Evolutionary conservation across 2,329 filamentous ascomycete genomes (phyloP).

Genomic region (Metarhizium album): DNA sequence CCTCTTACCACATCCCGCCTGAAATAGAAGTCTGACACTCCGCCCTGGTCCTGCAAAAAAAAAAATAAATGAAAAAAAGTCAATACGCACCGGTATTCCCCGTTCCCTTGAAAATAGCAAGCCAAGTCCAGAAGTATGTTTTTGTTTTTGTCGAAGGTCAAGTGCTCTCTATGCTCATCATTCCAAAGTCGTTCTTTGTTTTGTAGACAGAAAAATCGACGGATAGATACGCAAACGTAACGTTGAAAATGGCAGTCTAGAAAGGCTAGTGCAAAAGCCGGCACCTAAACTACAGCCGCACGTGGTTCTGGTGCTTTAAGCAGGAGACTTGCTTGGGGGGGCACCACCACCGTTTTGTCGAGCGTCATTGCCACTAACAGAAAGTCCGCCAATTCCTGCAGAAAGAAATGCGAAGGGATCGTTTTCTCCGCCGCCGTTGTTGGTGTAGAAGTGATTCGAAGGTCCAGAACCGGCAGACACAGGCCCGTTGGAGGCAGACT

Average conservation of each 20-base stretch:
- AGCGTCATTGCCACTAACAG: conserved; percentile 54
- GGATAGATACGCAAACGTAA: conserved; percentile 13
- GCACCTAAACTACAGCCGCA: not conserved
- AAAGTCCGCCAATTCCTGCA: conserved; percentile 59
- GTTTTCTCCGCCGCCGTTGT: conserved; percentile 56
- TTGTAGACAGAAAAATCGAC: conserved; percentile 15
- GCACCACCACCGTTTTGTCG: conserved; percentile 51
- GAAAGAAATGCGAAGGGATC: conserved; percentile 77
- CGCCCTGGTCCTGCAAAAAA: conserved; percentile 19
- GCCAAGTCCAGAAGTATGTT: conserved; percentile 28
- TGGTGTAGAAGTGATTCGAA: conserved; percentile 37
- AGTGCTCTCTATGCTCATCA: conserved; percentile 35
- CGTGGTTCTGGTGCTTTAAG: conserved; percentile 25
- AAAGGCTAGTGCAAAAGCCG: conserved; percentile 17
- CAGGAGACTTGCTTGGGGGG: conserved; percentile 49
- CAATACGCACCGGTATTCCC: conserved; percentile 24
- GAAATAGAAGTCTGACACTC: conserved; percentile 29
- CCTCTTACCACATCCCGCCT: conserved; percentile 22
- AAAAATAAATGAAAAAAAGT: conserved; percentile 14
- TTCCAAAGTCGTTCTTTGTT: conserved; percentile 27
- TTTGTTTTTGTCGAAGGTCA: conserved; percentile 28
- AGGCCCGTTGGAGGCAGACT: conserved; percentile 72
- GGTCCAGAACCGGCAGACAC: conserved; percentile 66
- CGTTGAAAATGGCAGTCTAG: conserved; percentile 14
- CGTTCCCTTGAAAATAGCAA: conserved; percentile 28